Evolutionary conservation across 1,284 basidiomycete species (phyloP), one percentile per base, ranked within the genome.

Genomic region (Pascua guehoae): DNA sequence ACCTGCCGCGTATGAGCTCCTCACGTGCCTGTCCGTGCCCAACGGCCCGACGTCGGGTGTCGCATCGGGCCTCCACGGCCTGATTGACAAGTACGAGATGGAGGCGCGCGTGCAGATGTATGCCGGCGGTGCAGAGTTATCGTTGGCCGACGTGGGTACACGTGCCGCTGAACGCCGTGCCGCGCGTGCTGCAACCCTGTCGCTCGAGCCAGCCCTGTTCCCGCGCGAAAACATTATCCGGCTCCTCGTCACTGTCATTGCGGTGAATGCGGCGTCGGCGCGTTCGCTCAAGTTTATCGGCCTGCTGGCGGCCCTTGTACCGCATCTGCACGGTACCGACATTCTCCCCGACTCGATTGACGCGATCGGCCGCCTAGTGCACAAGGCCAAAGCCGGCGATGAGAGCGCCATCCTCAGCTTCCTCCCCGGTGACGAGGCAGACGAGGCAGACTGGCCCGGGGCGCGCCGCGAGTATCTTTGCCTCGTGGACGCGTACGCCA

Each of bases 191-290:
- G 66, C 66, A 2, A 56, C 54, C 0, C 82, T 87, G 46, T 83
- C 85, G 67, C 86, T 86, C 58, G 85, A 86, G 68, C 79, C 80
- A 37, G 80, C 79, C 58, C 73, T 81, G 2, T 81, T 90, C 18
- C 80, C 79, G 10, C 79, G 85, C 61, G 86, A 87, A 57, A 82
- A 90, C 66, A 81, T 90, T 43, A 82, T 88, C 39, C 82, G 84
- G 24, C 79, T 91, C 12, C 84, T 89, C 66, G 80, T 90, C 38
- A 90, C 88, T 3, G 86, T 89, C 58, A 88, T 91, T 54, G 88
- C 87, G 3, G 86, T 89, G 60, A 86, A 89, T 69, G 81, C 86
- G 11, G 79, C 82, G 0, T 84, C 85, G 46, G 72, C 81, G 18
- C 83, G 87, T 18, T 85, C 87, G 1, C 81, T 87, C 64, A 81